phyloP scores from a whole-genome alignment of 163 green algal genomes.

The Chlamydomonas reinhardtii region DNA sequence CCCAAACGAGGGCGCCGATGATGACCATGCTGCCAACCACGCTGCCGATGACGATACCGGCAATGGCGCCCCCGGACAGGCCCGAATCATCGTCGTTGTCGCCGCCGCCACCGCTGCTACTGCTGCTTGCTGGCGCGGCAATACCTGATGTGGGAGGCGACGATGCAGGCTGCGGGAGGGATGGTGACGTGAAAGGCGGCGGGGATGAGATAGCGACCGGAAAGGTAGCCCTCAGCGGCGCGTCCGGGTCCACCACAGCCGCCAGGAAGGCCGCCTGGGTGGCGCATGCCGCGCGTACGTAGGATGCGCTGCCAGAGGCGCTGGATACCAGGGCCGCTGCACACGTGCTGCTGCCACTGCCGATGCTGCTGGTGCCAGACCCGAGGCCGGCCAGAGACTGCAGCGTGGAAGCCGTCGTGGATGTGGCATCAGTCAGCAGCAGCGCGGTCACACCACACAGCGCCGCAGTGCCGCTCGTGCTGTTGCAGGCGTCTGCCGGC shows the following conservation, averaged over 20 bases:
- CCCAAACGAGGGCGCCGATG: too few relatives aligned
- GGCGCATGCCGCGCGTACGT: neutral
- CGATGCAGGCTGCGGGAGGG: too few relatives aligned
- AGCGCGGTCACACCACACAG: neutral
- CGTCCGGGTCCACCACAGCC: neutral
- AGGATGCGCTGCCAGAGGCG: neutral
- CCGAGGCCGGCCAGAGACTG: neutral
- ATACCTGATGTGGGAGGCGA: too few relatives aligned
- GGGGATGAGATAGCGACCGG: too few relatives aligned
- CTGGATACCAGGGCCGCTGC: neutral
- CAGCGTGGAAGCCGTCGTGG: neutral
- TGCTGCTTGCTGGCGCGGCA: too few relatives aligned
- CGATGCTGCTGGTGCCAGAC: neutral
- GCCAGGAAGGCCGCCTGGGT: neutral
- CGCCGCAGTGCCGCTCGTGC: neutral
- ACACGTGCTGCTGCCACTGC: neutral
- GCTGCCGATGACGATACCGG: neutral
- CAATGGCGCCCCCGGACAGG: neutral
- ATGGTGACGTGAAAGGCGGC: too few relatives aligned
- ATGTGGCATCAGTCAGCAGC: neutral
- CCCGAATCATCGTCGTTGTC: too few relatives aligned
- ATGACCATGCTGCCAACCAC: too few relatives aligned
- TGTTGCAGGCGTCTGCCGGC: neutral
- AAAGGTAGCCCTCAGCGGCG: neutral
- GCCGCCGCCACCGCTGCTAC: too few relatives aligned